These are phyloP conservation scores for Malassezia pachydermatis DNA, from an alignment of 1,284 basidiomycete genomes.

Conservation along the genomic window DNA sequence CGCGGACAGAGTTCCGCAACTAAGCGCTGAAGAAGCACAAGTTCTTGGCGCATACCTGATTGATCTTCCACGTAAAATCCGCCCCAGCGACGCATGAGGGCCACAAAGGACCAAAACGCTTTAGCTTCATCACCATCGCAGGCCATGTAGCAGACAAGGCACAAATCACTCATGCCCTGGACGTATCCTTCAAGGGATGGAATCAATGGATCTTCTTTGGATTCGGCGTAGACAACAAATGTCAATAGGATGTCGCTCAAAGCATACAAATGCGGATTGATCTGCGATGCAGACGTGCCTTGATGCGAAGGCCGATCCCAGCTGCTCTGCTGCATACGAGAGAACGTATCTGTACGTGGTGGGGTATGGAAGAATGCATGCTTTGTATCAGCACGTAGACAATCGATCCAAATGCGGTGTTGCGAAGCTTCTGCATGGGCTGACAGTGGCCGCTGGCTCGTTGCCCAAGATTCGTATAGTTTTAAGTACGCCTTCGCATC, in stretches of 20 bases:
- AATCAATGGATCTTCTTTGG: slow-evolving; percentile 10
- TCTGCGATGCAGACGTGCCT: slow-evolving; percentile 56
- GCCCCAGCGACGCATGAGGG: slow-evolving; percentile 90
- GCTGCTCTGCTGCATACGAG: slow-evolving; percentile 25
- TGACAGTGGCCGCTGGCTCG: too few relatives aligned
- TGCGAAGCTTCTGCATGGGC: slow-evolving; percentile 54
- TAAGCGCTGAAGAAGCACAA: slow-evolving; percentile 76
- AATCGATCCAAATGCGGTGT: slow-evolving; percentile 87
- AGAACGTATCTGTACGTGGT: slow-evolving; percentile 25
- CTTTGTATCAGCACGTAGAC: slow-evolving; percentile 84
- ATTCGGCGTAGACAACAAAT: slow-evolving; percentile 53
- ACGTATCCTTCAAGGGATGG: slow-evolving; percentile 55
- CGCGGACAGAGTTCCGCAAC: slow-evolving; percentile 89
- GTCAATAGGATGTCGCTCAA: slow-evolving; percentile 74
- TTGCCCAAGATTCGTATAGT: slow-evolving; percentile 25
- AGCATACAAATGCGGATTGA: slow-evolving; percentile 73
- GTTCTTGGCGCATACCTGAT: slow-evolving; percentile 89
- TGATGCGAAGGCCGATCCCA: slow-evolving; percentile 53
- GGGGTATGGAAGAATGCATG: slow-evolving; percentile 63
- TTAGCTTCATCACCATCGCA: slow-evolving; percentile 76
- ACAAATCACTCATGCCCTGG: slow-evolving; percentile 94
- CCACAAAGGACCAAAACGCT: slow-evolving; percentile 91
- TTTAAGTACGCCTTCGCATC: slow-evolving; percentile 21
- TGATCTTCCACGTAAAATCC: slow-evolving; percentile 92
- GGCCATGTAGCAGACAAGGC: slow-evolving; percentile 83